Base-by-base conservation (phyloP, 352 stramenopile species). In the Phytophthora sojae region DNA sequence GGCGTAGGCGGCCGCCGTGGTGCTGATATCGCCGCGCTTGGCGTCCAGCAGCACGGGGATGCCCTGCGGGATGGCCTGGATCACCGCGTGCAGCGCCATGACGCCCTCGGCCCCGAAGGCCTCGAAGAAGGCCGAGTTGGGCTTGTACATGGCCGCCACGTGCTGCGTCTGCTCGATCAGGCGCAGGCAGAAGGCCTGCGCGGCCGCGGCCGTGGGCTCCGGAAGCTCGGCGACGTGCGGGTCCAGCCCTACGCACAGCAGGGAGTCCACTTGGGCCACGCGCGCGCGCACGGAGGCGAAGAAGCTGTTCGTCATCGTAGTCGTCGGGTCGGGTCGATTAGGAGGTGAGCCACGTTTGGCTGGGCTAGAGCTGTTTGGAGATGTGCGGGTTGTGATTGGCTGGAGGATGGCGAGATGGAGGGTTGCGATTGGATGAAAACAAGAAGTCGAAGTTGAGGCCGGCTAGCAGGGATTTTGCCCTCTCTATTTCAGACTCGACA, bases 101-200 rank as follows among this genome's bases (percentile, higher is more conserved):
- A 97, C 81, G 53, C 97, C 97, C 39, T 96, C 91, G 9, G 85
- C 80, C 35, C 90, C 91, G 58, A 96, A 96, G 14, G 85, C 87
- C 63, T 99, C 98, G 75, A 99, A 99, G 81, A 99, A 99, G 6
- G 98, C 98, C 60, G 97, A 96, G 83, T 99, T 99, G 29, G 98
- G 98, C 81, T 99, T 99, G 91, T 99, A 99, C 39, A 90, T 94
- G 9, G 96, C 95, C 2, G 97, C 96, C 47, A 98, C 88, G 21
- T 96, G 83, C 47, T 97, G 82, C 15, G 97, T 99, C 55, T 96
- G 89, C 53, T 98, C 88, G 67, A 99, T 99, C 50, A 99, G 83
- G 30, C 80, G 88, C 49, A 96, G 83, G 82, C 97, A 99, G 82
- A 99, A 99, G 25, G 76, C 75, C 76, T 98, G 94, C 6, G 97